A percentile compares a stretch with the other conserved stretches of the same genome.
Conservation (phyloP, 495 filamentous ascomycete genomes). For the Penicillium alfredii region DNA sequence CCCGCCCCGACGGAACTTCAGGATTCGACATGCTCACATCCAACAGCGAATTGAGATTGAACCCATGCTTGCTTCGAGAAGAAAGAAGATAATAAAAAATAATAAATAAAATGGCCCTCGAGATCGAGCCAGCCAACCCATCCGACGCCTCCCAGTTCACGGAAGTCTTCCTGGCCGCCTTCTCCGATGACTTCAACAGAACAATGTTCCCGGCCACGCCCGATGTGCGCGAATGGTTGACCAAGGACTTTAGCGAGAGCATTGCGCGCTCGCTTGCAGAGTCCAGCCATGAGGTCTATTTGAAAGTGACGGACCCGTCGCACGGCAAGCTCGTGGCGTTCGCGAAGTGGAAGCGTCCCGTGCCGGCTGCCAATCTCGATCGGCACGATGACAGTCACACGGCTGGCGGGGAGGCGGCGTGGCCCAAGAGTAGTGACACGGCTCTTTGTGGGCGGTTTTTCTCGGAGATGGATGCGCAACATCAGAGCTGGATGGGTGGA, state of each 20-base stretch:
- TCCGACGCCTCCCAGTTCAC: slow-evolving; percentile 14
- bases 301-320: slow-evolving; percentile 14
- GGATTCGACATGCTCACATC: too few relatives aligned
- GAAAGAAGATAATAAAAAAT: too few relatives aligned
- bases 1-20: too few relatives aligned
- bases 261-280: background rate
- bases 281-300: slow-evolving; percentile 3
- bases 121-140: slow-evolving; percentile 9
- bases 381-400: slow-evolving; percentile 5
- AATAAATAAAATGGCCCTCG: slow-evolving; percentile 13
- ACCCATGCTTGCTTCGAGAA: too few relatives aligned
- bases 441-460: slow-evolving; percentile 24
- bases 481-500: slow-evolving; percentile 17
- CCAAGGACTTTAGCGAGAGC: slow-evolving; percentile 1
- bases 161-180: slow-evolving; percentile 18
- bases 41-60: too few relatives aligned
- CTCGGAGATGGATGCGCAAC: slow-evolving; percentile 12
- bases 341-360: slow-evolving; percentile 22
- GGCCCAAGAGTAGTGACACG: slow-evolving; percentile 14
- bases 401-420: background rate
- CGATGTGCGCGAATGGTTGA: slow-evolving; percentile 20
- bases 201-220: slow-evolving; percentile 23
- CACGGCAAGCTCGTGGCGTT: slow-evolving; percentile 14
- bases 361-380: slow-evolving; percentile 6
- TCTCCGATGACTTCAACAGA: slow-evolving; percentile 16